Percentiles rank a stretch among this genome's conserved stretches.
These are phyloP conservation scores for Flammula alnicola DNA, from an alignment of 1,284 basidiomycete genomes.

Conservation along the genomic window DNA sequence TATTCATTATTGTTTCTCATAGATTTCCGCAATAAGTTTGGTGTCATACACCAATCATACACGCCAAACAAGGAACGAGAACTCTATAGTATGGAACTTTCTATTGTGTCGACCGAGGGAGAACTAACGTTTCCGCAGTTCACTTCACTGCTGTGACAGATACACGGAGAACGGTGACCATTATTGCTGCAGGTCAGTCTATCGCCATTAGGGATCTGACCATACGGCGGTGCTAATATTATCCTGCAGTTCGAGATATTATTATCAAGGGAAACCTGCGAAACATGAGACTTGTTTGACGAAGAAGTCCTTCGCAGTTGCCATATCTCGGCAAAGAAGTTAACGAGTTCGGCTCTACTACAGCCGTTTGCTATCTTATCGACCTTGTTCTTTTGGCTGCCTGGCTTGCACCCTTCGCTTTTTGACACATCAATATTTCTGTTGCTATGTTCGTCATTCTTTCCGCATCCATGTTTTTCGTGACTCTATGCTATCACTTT, in stretches of 20 bases:
- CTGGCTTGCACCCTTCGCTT: slow-evolving; percentile 2
- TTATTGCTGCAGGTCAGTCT: slow-evolving; percentile 56
- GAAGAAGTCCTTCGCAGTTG: slow-evolving; percentile 20
- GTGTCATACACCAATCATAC: slow-evolving; percentile 64
- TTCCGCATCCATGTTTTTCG: neutral
- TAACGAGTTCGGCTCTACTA: neutral
- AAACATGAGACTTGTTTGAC: slow-evolving; percentile 56
- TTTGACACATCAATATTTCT: too few relatives aligned
- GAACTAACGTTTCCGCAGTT: slow-evolving; percentile 43
- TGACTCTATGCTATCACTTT: neutral
- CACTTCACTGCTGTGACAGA: slow-evolving; percentile 83
- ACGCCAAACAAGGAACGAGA: slow-evolving; percentile 73
- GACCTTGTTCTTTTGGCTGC: neutral
- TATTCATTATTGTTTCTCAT: too few relatives aligned
- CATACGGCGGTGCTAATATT: slow-evolving; percentile 6
- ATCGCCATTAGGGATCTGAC: slow-evolving; percentile 3
- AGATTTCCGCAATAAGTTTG: slow-evolving; percentile 80
- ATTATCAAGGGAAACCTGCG: slow-evolving; percentile 63
- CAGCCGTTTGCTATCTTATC: neutral
- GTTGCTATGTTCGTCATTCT: too few relatives aligned
- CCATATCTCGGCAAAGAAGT: neutral
- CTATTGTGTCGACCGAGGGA: neutral
- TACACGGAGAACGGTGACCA: slow-evolving; percentile 57
- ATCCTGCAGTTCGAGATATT: slow-evolving; percentile 57
- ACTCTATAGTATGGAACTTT: slow-evolving; percentile 57